Evolutionary conservation across 768 basidiomycete genomes (phyloP).

Genomic region (Russula sp.): DNA sequence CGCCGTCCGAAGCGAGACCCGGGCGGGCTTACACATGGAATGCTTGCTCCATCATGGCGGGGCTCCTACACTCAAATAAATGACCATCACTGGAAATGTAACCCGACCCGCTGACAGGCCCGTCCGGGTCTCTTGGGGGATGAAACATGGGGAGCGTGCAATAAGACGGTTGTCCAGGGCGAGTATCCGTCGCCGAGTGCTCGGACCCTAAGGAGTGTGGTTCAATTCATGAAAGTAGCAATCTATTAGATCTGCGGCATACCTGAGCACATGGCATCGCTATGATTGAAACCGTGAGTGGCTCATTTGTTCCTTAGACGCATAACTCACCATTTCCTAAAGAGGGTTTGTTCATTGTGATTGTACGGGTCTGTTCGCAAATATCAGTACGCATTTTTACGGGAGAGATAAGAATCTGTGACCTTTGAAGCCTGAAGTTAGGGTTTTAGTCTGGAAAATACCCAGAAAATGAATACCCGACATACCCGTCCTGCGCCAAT

Average conservation of each 20-base stretch:
- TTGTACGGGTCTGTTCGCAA: conserved; percentile 47
- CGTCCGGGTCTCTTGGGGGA: conserved; percentile 30
- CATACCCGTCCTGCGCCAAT: conserved; percentile 54
- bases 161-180: conserved; percentile 42
- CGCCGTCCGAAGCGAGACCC: background rate
- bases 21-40: conserved; percentile 41
- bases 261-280: conserved; percentile 51
- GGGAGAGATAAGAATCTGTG: background rate
- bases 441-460: background rate
- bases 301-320: background rate
- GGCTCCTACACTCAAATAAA: conserved; percentile 47
- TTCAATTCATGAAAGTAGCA: background rate
- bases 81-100: conserved; percentile 34
- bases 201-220: conserved; percentile 38
- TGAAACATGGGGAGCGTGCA: conserved; percentile 53
- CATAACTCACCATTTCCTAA: conserved; percentile 44
- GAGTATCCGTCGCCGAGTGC: conserved; percentile 36
- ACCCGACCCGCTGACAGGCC: conserved; percentile 32
- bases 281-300: conserved; percentile 20
- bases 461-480: conserved; percentile 10
- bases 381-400: background rate
- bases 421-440: conserved; percentile 49
- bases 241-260: background rate
- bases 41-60: conserved; percentile 43
- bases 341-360: conserved; percentile 46